Base-by-base conservation (phyloP, 2,329 filamentous ascomycete genomes). In the Pyrenochaeta sp. region DNA sequence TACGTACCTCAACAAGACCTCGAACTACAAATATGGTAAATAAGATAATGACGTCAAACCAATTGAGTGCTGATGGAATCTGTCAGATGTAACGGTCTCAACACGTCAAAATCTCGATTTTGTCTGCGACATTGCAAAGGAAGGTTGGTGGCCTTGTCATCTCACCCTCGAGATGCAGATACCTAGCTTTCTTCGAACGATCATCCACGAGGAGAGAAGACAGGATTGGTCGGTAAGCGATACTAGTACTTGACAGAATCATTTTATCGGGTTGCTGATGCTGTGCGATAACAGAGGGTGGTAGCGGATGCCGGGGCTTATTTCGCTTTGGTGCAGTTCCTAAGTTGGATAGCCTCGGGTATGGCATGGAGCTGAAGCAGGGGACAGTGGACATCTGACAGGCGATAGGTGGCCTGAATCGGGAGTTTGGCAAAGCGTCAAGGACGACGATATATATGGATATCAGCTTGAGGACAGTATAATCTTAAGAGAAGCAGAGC, bases 221-320 rank as follows among this genome's bases (percentile, higher is more conserved):
- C 28, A 30, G 2, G 9, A 30, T 9, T 30, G 28, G 28, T 30
- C 28, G 28, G 28, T 30, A 9, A 30, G 28, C 9, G 9, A 5
- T 30, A 9, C 9, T 9, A 5, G 28, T 9, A 30, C 28, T 9
- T 30, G 9, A 30, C 9, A 19, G 2, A 5, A 5, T 9, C 28
- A 30, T 30, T 5, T 9, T 30, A 5, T 30, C 19, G 9, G 2
- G 40, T n/a, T 15, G 24, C 24, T 32, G 24, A 54, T 19, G 25
- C 9, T 43, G 10, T 3, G 19, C 25, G 10, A 24, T 24, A 9
- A 42, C 12, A 59, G 56, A 39, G 43, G 28, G 52, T 59, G 2
- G 48, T 55, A 12, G 51, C 56, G 24, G 52, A 59, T 49, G 56
- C 56, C 15, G 56, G 56, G 27, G 56, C 56, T 7, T 59, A 59